A percentile compares a stretch with the other conserved stretches of the same genome.
Evolutionary conservation across 768 basidiomycete species (phyloP).

Genomic region (Cystofilobasidium macerans): DNA sequence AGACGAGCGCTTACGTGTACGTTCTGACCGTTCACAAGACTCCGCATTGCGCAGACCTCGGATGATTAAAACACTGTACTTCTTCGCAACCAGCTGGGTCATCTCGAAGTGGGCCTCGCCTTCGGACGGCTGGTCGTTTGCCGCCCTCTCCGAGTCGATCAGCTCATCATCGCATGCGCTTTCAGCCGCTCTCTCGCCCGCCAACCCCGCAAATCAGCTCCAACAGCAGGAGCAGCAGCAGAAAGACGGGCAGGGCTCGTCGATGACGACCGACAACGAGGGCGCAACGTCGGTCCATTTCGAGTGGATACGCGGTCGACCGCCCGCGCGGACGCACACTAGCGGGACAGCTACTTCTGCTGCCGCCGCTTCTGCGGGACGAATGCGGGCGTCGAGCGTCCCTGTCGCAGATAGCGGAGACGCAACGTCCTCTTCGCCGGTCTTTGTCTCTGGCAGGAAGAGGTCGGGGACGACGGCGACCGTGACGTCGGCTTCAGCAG

Average conservation of each 20-base stretch:
- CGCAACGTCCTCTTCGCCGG: too few relatives aligned
- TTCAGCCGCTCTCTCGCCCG: neutral
- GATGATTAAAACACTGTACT: neutral
- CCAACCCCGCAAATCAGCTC: neutral
- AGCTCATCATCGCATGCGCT: constrained; percentile 1
- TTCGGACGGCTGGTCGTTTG: constrained; percentile 23
- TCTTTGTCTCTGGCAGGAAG: too few relatives aligned
- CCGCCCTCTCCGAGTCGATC: neutral
- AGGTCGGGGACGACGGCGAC: neutral
- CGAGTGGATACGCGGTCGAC: constrained; percentile 18
- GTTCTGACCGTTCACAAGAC: neutral
- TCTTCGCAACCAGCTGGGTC: constrained; percentile 23
- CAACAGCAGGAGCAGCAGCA: too few relatives aligned
- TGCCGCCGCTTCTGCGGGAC: too few relatives aligned
- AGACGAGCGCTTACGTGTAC: constrained; percentile 17
- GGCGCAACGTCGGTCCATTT: constrained; percentile 9
- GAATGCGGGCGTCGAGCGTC: too few relatives aligned
- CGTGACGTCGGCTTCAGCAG: neutral
- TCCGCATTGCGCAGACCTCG: too few relatives aligned
- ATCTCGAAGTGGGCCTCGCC: constrained; percentile 17
- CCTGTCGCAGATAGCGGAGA: too few relatives aligned
- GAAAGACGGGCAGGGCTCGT: too few relatives aligned
- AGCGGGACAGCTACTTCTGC: too few relatives aligned
- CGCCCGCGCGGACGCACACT: too few relatives aligned
- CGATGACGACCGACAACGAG: too few relatives aligned